These are phyloP conservation scores for Penicillium maclennaniae DNA, from an alignment of 495 filamentous ascomycete genomes.

Conservation along the genomic window DNA sequence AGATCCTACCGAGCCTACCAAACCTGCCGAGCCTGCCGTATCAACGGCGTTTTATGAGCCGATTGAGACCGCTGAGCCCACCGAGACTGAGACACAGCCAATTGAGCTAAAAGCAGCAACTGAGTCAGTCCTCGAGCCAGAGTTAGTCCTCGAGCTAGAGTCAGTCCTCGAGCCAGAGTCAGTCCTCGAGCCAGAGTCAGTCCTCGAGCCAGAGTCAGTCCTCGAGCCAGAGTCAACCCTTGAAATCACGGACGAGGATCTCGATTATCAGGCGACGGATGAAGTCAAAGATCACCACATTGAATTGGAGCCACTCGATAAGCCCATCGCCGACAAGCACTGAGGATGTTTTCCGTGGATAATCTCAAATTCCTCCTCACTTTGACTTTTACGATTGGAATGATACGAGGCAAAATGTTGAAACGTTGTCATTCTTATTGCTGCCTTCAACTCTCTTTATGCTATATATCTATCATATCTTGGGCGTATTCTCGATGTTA, in stretches of 20 bases:
- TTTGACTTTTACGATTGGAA: conserved; percentile 21
- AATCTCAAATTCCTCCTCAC: not conserved
- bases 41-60: too few species aligned
- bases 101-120: not conserved
- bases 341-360: not conserved
- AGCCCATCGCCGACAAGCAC: not conserved
- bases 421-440: not conserved
- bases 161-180: not conserved
- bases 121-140: not conserved
- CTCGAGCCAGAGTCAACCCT: not conserved
- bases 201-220: not conserved
- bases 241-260: not conserved
- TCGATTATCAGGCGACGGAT: not conserved
- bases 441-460: not conserved
- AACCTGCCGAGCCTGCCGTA: not conserved
- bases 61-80: not conserved
- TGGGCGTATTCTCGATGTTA: conserved; percentile 7
- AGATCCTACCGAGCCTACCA: not conserved
- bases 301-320: not conserved
- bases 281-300: not conserved
- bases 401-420: conserved; percentile 17
- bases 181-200: not conserved
- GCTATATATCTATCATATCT: not conserved
- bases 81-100: not conserved
- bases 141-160: not conserved